Evolutionary conservation across 371 early-diverging fungal species (phyloP), one percentile per base, ranked within the genome.

Genomic region (Dipsacomyces acuminosporus): DNA sequence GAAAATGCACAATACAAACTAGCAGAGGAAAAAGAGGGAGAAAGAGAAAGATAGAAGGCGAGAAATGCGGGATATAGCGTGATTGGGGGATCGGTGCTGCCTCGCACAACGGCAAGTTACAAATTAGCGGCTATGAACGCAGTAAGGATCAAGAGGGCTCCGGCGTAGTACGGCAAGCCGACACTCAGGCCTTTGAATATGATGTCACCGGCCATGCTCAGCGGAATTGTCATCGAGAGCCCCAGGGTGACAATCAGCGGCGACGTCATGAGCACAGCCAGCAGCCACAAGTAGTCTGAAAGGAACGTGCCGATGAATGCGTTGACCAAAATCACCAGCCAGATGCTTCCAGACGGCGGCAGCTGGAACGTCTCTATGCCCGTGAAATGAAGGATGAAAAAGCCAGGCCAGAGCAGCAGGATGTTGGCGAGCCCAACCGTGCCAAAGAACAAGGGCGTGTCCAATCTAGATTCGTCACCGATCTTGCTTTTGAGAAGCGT

Each of bases 201-300:
- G 14, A 86, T 61, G 56, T 90, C 90, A 24, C 89, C 89, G 7
- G 83, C 57, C 22, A 90, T 59, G 7, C 87, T 87, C 38, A 90
- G 64, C 0, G 90, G 90, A 33, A 89, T 89, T 52, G 89, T 87
- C 43, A 91, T 59, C 18, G 88, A 82, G 17, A 89, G 64, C 2
- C 88, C 90, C 30, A 90, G 69, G 4, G 90, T 87, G 1, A 86
- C 87, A 2, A 85, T 83, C 61, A 90, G 59, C 11, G 91, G 90
- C 21, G 89, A 83, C 0, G 90, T 89, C 83, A 89, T 80, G 2
- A 90, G 73, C 82, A 88, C 82, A 3, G 90, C 76, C 41, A 83
- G 54, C 23, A 90, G 60, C 91, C 91, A 91, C 5, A 90, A 56
- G 48, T 85, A 88, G 54, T 90, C 91, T 0, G 88, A 90, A 77